These are phyloP conservation scores for Ceratocystis destructans DNA, from an alignment of 2,329 filamentous ascomycete genomes.

Conservation along the genomic window DNA sequence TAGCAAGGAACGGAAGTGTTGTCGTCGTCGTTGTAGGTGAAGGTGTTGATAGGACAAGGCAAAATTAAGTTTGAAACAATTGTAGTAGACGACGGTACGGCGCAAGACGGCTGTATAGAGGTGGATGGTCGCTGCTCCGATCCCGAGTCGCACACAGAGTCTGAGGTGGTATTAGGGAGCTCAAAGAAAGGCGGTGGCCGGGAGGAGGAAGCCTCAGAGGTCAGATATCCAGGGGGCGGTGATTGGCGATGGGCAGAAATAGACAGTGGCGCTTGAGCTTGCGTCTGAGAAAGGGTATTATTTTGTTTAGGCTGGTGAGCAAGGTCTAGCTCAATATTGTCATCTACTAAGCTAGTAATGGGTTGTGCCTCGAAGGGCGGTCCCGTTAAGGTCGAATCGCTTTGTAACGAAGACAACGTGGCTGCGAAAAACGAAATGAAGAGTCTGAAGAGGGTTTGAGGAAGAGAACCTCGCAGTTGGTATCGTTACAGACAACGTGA, in stretches of 20 bases:
- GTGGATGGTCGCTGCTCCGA: conserved; percentile 25
- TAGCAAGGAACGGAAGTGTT: conserved; percentile 27
- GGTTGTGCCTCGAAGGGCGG: conserved; percentile 17
- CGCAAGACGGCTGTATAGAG: conserved; percentile 19
- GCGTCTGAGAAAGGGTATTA: conserved; percentile 9
- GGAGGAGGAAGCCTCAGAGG: conserved; percentile 38
- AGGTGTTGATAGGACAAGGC: conserved; percentile 16
- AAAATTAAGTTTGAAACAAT: conserved; percentile 9
- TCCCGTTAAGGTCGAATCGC: conserved; percentile 11
- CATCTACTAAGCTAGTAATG: conserved; percentile 6
- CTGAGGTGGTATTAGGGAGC: conserved; percentile 34
- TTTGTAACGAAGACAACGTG: conserved; percentile 32
- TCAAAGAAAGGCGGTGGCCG: conserved; percentile 46
- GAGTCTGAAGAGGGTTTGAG: not conserved
- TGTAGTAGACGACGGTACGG: conserved; percentile 20
- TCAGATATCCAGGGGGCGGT: conserved; percentile 47
- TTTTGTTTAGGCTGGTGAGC: conserved; percentile 9
- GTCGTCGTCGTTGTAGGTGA: conserved; percentile 16
- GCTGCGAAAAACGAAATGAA: conserved; percentile 24
- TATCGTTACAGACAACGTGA: not conserved
- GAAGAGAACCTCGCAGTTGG: not conserved
- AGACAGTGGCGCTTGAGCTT: conserved; percentile 13
- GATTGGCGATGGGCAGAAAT: conserved; percentile 21
- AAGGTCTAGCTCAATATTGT: conserved; percentile 6
- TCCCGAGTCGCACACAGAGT: conserved; percentile 28